phyloP scores from a whole-genome alignment of 192 early-diverging fungal species.

The Rhizoclosmatium sp. region DNA sequence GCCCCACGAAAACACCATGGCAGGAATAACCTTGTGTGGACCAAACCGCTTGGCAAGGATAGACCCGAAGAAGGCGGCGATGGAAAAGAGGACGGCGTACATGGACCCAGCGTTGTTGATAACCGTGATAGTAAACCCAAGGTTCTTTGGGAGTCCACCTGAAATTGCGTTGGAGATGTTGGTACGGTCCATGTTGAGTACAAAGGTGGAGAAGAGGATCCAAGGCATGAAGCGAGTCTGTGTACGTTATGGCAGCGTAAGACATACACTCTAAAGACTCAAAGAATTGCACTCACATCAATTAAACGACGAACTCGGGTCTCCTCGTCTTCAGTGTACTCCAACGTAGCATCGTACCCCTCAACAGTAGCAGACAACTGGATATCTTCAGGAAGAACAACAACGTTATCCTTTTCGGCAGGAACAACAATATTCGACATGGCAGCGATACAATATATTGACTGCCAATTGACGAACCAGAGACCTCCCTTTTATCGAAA shows the following conservation, averaged over 20 bases:
- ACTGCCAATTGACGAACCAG: too few relatives aligned
- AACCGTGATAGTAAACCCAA: neutral
- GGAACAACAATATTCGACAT: too few relatives aligned
- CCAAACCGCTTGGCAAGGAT: slow-evolving; percentile 23
- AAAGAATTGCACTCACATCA: slow-evolving; percentile 7
- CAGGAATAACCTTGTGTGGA: slow-evolving; percentile 29
- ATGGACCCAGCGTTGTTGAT: slow-evolving; percentile 24
- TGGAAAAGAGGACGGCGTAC: slow-evolving; percentile 31
- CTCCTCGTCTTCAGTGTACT: neutral
- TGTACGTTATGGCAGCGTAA: neutral
- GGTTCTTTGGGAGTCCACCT: neutral
- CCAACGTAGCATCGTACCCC: neutral
- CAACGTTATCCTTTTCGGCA: too few relatives aligned
- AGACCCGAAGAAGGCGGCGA: slow-evolving; percentile 26
- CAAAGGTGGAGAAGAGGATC: slow-evolving; percentile 31
- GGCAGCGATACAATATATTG: too few relatives aligned
- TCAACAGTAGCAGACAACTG: neutral
- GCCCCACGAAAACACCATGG: slow-evolving; percentile 33
- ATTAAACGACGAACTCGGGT: neutral
- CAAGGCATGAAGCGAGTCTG: slow-evolving; percentile 28
- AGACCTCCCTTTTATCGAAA: too few relatives aligned
- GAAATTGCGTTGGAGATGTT: slow-evolving; percentile 33
- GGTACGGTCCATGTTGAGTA: slow-evolving; percentile 36
- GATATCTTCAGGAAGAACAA: too few relatives aligned
- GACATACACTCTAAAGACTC: neutral